Evolutionary conservation across 805 yeast species (phyloP).

Genomic region (Citeromyces nyonsensis): DNA sequence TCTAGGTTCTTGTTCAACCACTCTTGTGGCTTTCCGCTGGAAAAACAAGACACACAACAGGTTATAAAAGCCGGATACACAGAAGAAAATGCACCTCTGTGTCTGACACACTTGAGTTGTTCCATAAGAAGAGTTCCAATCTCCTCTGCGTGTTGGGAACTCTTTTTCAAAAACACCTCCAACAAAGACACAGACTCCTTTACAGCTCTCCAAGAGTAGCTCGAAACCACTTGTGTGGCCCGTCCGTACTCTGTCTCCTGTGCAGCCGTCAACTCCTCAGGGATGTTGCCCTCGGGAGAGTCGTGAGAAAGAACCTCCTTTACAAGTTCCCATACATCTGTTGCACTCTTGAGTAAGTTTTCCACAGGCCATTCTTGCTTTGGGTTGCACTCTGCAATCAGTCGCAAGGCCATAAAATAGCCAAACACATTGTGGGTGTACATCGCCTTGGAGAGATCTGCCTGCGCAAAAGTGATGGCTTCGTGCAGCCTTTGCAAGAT

Average conservation of each 20-base stretch:
- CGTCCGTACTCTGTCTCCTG: constrained; percentile 16
- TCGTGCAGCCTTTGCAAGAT: constrained; percentile 18
- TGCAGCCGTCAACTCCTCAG: constrained; percentile 23
- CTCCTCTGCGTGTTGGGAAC: constrained; percentile 13
- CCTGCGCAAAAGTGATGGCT: constrained; percentile 16
- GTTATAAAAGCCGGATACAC: constrained; percentile 69
- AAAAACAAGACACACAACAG: constrained; percentile 42
- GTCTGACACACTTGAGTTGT: constrained; percentile 64
- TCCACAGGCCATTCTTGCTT: too few relatives aligned
- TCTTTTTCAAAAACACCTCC: constrained; percentile 21
- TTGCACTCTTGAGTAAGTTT: constrained; percentile 2
- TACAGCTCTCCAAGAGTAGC: constrained; percentile 72
- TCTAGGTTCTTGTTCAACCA: constrained; percentile 51
- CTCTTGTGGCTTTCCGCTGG: constrained; percentile 18
- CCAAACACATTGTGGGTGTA: constrained; percentile 50
- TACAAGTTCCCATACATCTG: constrained; percentile 25
- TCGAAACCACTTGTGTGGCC: constrained; percentile 30
- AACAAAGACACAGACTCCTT: constrained; percentile 58
- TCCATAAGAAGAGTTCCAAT: constrained; percentile 40
- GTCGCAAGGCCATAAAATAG: constrained; percentile 39
- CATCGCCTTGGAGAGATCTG: constrained; percentile 24
- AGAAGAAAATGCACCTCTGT: constrained; percentile 86
- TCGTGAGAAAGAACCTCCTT: constrained; percentile 44
- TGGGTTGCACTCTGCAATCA: constrained; percentile 5
- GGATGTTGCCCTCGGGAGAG: constrained; percentile 55